Evolutionary conservation across 768 basidiomycete genomes (phyloP), one percentile per base, ranked within the genome.

Genomic region (Boletellus ananiceps): DNA sequence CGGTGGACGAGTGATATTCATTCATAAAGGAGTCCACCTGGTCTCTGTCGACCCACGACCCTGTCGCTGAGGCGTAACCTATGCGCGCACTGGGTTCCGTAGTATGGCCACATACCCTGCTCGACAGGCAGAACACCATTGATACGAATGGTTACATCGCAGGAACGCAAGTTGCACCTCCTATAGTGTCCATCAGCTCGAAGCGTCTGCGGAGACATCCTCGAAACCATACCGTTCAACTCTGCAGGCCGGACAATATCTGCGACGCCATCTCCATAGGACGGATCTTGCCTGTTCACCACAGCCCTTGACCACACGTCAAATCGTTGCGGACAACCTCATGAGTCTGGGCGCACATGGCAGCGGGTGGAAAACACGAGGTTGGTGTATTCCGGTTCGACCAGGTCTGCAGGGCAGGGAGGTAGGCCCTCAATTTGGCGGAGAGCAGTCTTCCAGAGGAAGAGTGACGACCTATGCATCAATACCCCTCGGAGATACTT

Each of bases 351-450:
- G 25, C 57, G 21, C 31, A 61, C 59, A 19, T 61, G 59, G 42
- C 56, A 79, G 19, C 51, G 57, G 5, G 41, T 8, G 23, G 41
- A 47, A 16, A 60, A 80, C 23, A 67, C 68, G 35, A 80, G 69
- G 49, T 66, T 71, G 32, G 72, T 71, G 48, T 73, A 79, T 54
- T 73, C 68, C 0, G 69, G 59, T 65, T 80, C 78, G 21, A 56
- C 63, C 52, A 79, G 55, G 55, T 78, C 77, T 9, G 53, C 36
- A 0, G 78, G 79, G 50, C 74, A 74, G 14, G 60, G 47, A 4
- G 78, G 79, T 13, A 77, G 61, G 13, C 66, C 71, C 33, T 61
- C 58, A 9, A 74, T 61, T 43, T 64, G 68, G 14, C 52, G 54
- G 25, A 75, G 67, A 40, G 52, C 43, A 16, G 35, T 45, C 42